Evolutionary conservation across 768 basidiomycete species (phyloP).

Genomic region (Suillus spraguei): DNA sequence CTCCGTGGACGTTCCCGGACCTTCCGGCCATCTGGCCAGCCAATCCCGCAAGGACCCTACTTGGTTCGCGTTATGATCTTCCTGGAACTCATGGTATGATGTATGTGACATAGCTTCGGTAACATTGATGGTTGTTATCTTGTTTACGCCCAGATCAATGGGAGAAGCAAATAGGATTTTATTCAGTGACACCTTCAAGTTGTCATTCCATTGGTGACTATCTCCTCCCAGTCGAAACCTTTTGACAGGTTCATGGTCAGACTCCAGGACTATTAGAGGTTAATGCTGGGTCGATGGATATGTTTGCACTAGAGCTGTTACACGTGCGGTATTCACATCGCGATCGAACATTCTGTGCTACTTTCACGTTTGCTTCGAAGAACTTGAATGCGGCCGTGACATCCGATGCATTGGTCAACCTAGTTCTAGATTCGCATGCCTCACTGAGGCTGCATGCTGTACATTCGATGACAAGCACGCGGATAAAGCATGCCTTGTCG

Average conservation of each 20-base stretch:
- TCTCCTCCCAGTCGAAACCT: background rate
- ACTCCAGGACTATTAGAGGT: background rate
- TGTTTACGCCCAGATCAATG: background rate
- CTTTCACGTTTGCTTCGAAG: slow-evolving; percentile 4
- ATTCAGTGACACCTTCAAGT: background rate
- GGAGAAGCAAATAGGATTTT: background rate
- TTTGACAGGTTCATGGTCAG: background rate
- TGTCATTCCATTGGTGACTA: background rate
- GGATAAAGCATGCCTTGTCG: background rate
- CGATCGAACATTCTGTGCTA: background rate
- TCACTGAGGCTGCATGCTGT: background rate
- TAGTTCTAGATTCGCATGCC: background rate
- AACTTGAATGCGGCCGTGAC: background rate
- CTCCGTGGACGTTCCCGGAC: background rate
- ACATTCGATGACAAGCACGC: slow-evolving; percentile 4
- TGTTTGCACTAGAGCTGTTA: background rate
- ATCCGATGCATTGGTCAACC: background rate
- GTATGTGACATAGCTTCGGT: background rate
- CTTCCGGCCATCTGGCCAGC: background rate
- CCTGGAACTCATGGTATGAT: background rate
- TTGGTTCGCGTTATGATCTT: background rate
- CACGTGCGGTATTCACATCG: background rate
- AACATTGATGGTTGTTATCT: background rate
- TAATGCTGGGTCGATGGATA: background rate
- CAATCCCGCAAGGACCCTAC: background rate